Percentiles rank a stretch among this genome's conserved stretches.
phyloP scores from a whole-genome alignment of 495 filamentous ascomycete genomes.

The Evernia prunastri region DNA sequence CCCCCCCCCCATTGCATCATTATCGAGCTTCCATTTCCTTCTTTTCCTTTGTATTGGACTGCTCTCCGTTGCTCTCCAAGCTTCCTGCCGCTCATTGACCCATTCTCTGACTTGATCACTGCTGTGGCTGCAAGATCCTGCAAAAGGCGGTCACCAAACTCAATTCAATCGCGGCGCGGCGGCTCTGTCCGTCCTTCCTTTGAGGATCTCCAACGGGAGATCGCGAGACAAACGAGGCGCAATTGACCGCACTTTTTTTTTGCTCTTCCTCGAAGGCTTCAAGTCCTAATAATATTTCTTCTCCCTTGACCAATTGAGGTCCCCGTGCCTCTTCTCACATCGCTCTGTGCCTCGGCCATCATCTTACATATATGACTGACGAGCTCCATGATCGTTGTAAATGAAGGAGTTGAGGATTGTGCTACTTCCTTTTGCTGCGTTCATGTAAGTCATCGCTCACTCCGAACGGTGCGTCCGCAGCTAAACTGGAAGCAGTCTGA shows the following conservation, averaged over 20 bases:
- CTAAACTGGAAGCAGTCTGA: background rate
- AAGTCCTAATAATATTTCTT: background rate
- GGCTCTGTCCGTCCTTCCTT: constrained; percentile 15
- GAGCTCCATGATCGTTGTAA: constrained; percentile 12
- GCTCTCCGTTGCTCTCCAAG: background rate
- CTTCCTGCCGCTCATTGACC: constrained; percentile 12
- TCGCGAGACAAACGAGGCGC: constrained; percentile 14
- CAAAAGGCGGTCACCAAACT: constrained; percentile 23
- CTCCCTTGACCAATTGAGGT: constrained; percentile 1
- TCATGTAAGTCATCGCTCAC: background rate
- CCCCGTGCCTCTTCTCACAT: background rate
- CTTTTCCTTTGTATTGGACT: background rate
- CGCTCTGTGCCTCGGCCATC: background rate
- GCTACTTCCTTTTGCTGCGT: constrained; percentile 10
- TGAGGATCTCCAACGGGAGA: constrained; percentile 1
- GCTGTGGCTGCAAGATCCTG: background rate
- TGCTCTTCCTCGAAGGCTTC: constrained; percentile 4
- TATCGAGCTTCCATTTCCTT: background rate
- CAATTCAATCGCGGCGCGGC: constrained; percentile 14
- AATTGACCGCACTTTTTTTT: constrained; percentile 17
- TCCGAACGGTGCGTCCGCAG: background rate
- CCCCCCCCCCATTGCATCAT: constrained; percentile 8
- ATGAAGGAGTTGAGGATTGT: constrained; percentile 15
- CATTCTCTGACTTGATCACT: background rate
- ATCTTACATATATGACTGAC: background rate